Base-by-base conservation (phyloP, 2,329 filamentous ascomycete genomes). In the Ciborinia camelliae region DNA sequence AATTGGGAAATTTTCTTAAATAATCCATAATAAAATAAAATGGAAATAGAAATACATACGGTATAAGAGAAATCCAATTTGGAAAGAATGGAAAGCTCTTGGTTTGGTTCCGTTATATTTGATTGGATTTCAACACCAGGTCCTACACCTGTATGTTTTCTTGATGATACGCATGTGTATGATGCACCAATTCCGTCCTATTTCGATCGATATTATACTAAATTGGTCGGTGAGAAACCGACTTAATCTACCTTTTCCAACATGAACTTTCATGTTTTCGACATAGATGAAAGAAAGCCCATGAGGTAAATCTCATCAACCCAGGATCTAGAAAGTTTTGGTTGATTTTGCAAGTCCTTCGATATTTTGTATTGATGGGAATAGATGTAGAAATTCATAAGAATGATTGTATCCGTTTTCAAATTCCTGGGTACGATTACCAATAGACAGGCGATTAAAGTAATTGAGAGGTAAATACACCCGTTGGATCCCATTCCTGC, bases 391-490 rank as follows among this genome's bases (percentile, higher is more conserved):
- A 45, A 23, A 23, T 45, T 1, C 43, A 23, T 14, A 43, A 43
- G n/a, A n/a, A n/a, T 35, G 43, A 45, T 23, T 45, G 20, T 45
- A 23, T 23, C 4, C 9, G 20, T 23, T 23, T 23, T 45, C 9
- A 45, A 23, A 45, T 45, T 45, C 43, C 43, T n/a, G n/a, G n/a
- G n/a, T n/a, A n/a, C n/a, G n/a, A n/a, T 48, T 28, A 28, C n/a
- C 26, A 30, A n/a, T 60, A 50, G 23, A 15, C n/a, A n/a, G n/a
- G n/a, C 14, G 23, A 26, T 47, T n/a, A 20, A 18, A 62, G 48
- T 23, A 50, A 55, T 30, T 63, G 41, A 47, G 18, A 3, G 23
- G 51, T 63, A 26, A 55, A 63, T 41, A 55, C 43, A n/a, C 51
- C 61, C 9, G 28, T n/a, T 14, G 51, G n/a, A 28, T 63, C 41